phyloP scores from a whole-genome alignment of 768 basidiomycete genomes.

The Rhodotorula taiwanensis region DNA sequence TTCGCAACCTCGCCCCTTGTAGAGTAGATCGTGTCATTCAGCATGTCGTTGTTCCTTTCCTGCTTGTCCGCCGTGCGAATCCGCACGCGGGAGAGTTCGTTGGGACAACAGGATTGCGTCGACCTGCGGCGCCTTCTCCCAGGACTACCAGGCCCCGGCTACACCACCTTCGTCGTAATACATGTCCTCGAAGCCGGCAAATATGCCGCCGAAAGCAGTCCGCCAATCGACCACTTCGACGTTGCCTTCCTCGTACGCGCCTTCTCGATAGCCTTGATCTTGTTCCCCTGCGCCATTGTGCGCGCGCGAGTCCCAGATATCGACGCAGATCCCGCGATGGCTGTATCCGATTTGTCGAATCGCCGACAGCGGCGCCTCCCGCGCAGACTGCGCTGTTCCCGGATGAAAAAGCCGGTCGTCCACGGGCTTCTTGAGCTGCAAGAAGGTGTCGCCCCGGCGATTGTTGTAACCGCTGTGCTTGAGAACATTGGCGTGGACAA shows the following conservation, averaged over 20 bases:
- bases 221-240: slow-evolving; percentile 7
- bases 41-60: no score
- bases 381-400: not conserved
- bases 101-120: no score
- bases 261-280: slow-evolving; percentile 12
- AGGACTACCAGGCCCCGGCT: slow-evolving; percentile 2
- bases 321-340: slow-evolving; percentile 25
- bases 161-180: slow-evolving; percentile 13
- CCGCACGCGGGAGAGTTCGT: no score
- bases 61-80: no score
- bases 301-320: slow-evolving; percentile 33
- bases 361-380: not conserved
- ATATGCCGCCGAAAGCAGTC: slow-evolving; percentile 6
- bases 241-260: slow-evolving; percentile 16
- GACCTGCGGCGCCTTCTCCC: no score
- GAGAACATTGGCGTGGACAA: slow-evolving; percentile 47
- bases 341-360: slow-evolving; percentile 11
- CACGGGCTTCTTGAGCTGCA: slow-evolving; percentile 29
- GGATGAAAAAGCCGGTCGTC: slow-evolving; percentile 13
- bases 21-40: no score
- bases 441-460: slow-evolving; percentile 26
- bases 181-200: slow-evolving; percentile 29
- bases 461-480: slow-evolving; percentile 37
- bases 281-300: slow-evolving; percentile 17
- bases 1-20: no score